Base-by-base conservation (phyloP, 2,329 filamentous ascomycete genomes). In the Apiospora saccharicola region DNA sequence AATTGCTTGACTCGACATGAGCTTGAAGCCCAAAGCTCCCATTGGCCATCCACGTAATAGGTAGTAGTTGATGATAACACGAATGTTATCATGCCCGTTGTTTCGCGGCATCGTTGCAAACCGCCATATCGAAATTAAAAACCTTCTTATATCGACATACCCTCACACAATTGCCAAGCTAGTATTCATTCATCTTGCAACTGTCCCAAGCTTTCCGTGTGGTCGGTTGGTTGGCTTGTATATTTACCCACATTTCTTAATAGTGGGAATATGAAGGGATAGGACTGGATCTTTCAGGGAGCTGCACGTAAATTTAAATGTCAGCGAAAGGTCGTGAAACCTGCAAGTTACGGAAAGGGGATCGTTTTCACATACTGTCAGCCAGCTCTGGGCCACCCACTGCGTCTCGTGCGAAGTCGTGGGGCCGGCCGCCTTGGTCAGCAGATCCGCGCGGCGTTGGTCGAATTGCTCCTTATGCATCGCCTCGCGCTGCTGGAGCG, bases 401-500 rank as follows among this genome's bases (percentile, higher is more conserved):
- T 83, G 79, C 37, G 82, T 80, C 14, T 80, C 78, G 19, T 41
- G 57, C 34, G 57, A 64, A 4, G 57, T 64, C 24, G 13, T 46
- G 72, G 82, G 79, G 1, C 80, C 81, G 19, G 81, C 80, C 3
- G 83, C 83, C 72, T 83, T 84, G 64, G 77, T 80, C 8, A 88
- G 75, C 44, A 87, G 78, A 57, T 84, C 83, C 12, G 82, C 82
- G 68, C 84, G 82, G 71, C 85, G 81, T 67, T 82, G 77, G 71
- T 88, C 85, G 51, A 84, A 80, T 26, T 81, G 80, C 75, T 86
- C 82, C 74, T 83, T 84, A 73, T 86, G 84, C 82, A 86, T 83
- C 7, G 82, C 83, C 75, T 87, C 86, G 44, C 83, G 81, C 73
- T 87, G 85, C 75, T 87, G 83, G 14, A 86, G 79, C n/a, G 86